A percentile compares a stretch with the other conserved stretches of the same genome.
Evolutionary conservation across 176 grass and related monocot genomes (phyloP).

Genomic region (Triticum urartu): DNA sequence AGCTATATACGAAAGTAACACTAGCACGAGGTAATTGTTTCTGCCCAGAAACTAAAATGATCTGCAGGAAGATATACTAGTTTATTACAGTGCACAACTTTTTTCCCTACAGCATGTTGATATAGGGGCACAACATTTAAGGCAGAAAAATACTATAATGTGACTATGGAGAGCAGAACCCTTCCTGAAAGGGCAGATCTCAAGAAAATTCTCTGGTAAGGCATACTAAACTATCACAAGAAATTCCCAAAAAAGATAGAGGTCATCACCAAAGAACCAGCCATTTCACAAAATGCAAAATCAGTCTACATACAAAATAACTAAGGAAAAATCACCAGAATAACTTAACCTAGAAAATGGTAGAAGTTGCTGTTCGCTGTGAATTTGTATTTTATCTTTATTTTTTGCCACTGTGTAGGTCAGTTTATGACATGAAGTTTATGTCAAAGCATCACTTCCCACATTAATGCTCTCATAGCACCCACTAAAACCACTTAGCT

Average conservation of each 20-base stretch:
- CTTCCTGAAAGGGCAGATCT: background rate
- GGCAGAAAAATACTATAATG: background rate
- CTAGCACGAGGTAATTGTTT: background rate
- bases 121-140: background rate
- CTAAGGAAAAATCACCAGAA: background rate
- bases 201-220: constrained; percentile 13
- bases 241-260: background rate
- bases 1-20: constrained; percentile 10
- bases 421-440: background rate
- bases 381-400: background rate
- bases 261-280: background rate
- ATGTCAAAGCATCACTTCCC: constrained; percentile 6
- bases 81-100: background rate
- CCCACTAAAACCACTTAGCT: background rate
- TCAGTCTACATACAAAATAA: background rate
- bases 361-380: background rate
- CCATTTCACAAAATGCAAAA: constrained; percentile 14
- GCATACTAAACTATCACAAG: background rate
- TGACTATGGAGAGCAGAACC: background rate
- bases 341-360: background rate
- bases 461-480: background rate
- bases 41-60: background rate
- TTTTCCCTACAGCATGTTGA: constrained; percentile 1
- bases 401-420: background rate
- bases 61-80: background rate